phyloP scores from a whole-genome alignment of 306 rosid genomes.

The Corylus americana region DNA sequence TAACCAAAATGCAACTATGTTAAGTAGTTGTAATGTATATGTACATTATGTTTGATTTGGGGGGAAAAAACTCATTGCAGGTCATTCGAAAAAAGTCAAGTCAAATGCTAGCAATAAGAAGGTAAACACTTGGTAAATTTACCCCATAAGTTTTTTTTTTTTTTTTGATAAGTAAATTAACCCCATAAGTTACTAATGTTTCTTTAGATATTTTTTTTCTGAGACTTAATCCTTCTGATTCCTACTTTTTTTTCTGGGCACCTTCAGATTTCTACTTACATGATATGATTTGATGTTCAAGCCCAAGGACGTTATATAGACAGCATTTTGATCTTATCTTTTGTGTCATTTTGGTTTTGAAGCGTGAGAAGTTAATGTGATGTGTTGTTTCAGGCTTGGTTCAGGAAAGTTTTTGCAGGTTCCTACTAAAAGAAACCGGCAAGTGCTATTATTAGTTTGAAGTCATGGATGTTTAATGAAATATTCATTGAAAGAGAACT shows the following conservation, averaged over 20 bases:
- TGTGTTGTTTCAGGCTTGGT: not conserved
- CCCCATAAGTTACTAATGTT: not conserved
- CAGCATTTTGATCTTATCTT: not conserved
- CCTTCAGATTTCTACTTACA: not conserved
- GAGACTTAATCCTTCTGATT: not conserved
- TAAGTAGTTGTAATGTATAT: not conserved
- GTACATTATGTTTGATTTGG: conserved; percentile 1
- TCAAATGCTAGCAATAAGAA: conserved; percentile 37
- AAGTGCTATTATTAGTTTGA: not conserved
- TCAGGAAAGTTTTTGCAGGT: not conserved
- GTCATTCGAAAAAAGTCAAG: conserved; percentile 31
- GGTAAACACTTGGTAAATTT: conserved; percentile 33
- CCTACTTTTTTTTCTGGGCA: not conserved
- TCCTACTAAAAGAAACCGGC: not conserved
- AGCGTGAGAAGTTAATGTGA: not conserved
- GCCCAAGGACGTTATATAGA: not conserved
- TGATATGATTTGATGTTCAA: not conserved
- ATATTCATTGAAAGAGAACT: not conserved
- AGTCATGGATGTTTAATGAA: not conserved
- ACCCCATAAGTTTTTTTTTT: not conserved
- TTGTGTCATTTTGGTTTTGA: not conserved
- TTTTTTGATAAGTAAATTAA: too few species aligned
- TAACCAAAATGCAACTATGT: not conserved
- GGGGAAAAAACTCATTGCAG: conserved; percentile 32
- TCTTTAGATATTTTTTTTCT: not conserved